phyloP scores from a whole-genome alignment of 164 flowering plant species.

The Stephania cephalantha region DNA sequence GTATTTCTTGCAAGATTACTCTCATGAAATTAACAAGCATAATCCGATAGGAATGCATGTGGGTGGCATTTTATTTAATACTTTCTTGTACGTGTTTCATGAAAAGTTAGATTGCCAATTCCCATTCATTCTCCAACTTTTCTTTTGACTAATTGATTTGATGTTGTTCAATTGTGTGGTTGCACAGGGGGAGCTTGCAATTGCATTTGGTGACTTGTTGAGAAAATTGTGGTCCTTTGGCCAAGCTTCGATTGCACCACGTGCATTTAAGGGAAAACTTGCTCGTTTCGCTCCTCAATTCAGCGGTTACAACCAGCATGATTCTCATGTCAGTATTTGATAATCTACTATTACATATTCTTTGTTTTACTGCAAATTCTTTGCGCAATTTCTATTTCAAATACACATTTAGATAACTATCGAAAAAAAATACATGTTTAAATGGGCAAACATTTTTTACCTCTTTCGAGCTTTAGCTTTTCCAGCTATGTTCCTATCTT shows the following conservation, averaged over 20 bases:
- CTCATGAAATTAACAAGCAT: constrained; percentile 69
- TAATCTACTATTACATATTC: background rate
- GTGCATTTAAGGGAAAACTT: constrained; percentile 84
- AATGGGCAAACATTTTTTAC: background rate
- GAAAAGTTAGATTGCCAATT: background rate
- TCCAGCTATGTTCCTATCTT: background rate
- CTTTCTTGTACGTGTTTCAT: background rate
- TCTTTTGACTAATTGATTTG: background rate
- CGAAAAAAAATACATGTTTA: too few species aligned
- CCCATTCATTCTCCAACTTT: background rate
- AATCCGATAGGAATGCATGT: constrained; percentile 96
- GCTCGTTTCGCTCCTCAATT: constrained; percentile 98
- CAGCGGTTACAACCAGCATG: constrained; percentile 98
- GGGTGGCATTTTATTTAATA: constrained; percentile 21
- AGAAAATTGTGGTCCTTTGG: constrained; percentile 94
- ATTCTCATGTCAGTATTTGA: constrained; percentile 74
- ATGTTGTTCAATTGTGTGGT: constrained; percentile 21
- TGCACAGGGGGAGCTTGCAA: constrained; percentile 92
- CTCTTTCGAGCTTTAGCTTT: background rate
- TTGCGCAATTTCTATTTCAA: background rate
- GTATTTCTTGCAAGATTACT: constrained; percentile 79
- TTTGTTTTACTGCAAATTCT: too few species aligned
- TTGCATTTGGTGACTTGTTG: constrained; percentile 95
- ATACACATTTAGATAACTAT: background rate
- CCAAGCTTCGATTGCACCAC: constrained; percentile 75